phyloP scores from a whole-genome alignment of 179 eudicot species.

The Amaranthus tricolor region DNA sequence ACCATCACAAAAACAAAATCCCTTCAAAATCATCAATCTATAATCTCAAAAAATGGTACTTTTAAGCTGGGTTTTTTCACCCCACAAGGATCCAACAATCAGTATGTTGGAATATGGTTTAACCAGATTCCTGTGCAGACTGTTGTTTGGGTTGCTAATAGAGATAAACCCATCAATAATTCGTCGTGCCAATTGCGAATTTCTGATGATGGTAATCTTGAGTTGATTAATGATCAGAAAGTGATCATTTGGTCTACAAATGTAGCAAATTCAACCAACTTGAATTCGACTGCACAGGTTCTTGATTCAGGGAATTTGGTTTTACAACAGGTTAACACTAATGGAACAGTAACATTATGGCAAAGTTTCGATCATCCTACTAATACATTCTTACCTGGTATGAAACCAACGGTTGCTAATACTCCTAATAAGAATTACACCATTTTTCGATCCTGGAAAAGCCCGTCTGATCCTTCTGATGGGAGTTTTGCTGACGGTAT shows the following conservation, averaged over 20 bases:
- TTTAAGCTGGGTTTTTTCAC: conserved; percentile 33
- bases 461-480: conserved; percentile 22
- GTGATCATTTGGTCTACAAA: conserved; percentile 26
- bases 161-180: conserved; percentile 23
- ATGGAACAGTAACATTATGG: conserved; percentile 11
- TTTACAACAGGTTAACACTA: conserved; percentile 7
- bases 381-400: conserved; percentile 22
- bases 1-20: conserved; percentile 23
- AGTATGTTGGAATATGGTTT: conserved; percentile 29
- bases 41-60: conserved; percentile 23
- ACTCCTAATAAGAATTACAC: conserved; percentile 12
- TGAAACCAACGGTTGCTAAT: conserved; percentile 17
- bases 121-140: conserved; percentile 4
- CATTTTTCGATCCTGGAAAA: conserved; percentile 25
- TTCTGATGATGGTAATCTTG: conserved; percentile 19
- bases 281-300: conserved; percentile 11
- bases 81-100: conserved; percentile 5
- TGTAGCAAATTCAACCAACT: background rate
- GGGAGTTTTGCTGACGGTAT: conserved; percentile 25
- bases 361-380: conserved; percentile 34
- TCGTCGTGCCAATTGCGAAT: conserved; percentile 22
- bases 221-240: conserved; percentile 13
- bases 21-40: conserved; percentile 9
- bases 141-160: conserved; percentile 33
- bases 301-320: conserved; percentile 31